Conservation (phyloP, 768 basidiomycete genomes). For the Suillus sp. region DNA sequence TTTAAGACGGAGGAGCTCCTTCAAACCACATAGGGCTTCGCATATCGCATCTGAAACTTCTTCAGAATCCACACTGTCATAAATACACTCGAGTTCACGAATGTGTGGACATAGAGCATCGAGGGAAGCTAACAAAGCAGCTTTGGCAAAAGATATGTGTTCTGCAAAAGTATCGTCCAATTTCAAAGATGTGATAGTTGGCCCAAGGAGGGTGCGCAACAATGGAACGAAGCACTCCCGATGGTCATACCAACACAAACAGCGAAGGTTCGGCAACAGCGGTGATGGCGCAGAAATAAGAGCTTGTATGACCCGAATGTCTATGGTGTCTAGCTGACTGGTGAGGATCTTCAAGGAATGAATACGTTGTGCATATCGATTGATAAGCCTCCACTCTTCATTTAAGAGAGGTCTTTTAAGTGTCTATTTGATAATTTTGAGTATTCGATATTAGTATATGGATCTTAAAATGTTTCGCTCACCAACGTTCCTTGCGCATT, state of each 20-base stretch:
- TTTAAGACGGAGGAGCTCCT: not conserved
- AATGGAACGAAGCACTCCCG: not conserved
- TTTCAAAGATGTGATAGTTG: not conserved
- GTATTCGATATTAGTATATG: not conserved
- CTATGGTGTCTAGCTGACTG: not conserved
- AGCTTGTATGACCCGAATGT: not conserved
- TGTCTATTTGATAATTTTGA: not conserved
- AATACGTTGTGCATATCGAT: not conserved
- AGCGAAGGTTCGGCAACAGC: not conserved
- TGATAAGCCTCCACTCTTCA: not conserved
- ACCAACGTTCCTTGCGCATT: not conserved
- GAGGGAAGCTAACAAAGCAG: not conserved
- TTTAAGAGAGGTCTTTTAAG: not conserved
- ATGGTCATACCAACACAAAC: not conserved
- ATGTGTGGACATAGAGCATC: not conserved
- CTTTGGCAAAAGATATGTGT: not conserved
- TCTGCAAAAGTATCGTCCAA: not conserved
- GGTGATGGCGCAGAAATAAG: not conserved
- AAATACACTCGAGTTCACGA: not conserved
- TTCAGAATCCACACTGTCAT: not conserved
- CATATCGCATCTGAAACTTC: not conserved
- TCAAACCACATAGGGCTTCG: not conserved
- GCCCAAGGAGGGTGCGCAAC: not conserved
- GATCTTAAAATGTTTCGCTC: not conserved
- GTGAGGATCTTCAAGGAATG: not conserved